Conservation (phyloP, 208 protist genomes). For the Trypanosoma scelopori region DNA sequence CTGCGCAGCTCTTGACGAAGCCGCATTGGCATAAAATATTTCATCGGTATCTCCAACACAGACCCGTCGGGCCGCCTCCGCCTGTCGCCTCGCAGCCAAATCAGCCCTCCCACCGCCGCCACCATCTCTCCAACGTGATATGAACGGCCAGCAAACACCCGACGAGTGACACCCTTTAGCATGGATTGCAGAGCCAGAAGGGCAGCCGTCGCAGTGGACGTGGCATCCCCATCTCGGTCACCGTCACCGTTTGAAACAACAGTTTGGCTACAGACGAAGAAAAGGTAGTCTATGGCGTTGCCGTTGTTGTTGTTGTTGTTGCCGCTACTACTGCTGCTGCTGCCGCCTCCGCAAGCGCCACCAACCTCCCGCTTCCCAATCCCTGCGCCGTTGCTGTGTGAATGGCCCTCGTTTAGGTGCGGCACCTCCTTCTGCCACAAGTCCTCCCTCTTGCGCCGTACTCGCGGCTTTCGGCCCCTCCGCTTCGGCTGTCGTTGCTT, state of each 20-base stretch:
- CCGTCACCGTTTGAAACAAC: slow-evolving; percentile 18
- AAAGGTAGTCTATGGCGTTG: slow-evolving; percentile 25
- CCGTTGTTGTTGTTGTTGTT: background rate
- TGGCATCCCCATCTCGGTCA: slow-evolving; percentile 17
- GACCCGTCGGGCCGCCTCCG: slow-evolving; percentile 61
- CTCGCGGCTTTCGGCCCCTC: slow-evolving; percentile 20
- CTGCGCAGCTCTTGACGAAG: slow-evolving; percentile 25
- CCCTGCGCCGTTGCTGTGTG: background rate
- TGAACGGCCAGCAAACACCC: slow-evolving; percentile 68
- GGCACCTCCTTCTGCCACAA: slow-evolving; percentile 26
- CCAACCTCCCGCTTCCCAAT: background rate
- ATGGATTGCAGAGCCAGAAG: slow-evolving; percentile 29
- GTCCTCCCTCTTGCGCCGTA: slow-evolving; percentile 27
- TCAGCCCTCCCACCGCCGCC: slow-evolving; percentile 66
- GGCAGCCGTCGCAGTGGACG: slow-evolving; percentile 18
- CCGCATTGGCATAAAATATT: slow-evolving; percentile 46
- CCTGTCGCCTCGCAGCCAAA: slow-evolving; percentile 33
- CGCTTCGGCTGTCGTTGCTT: background rate
- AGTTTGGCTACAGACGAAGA: slow-evolving; percentile 11
- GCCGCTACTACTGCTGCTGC: background rate
- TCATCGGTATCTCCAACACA: slow-evolving; percentile 68
- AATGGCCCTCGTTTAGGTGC: background rate
- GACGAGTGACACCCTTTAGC: slow-evolving; percentile 42
- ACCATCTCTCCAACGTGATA: slow-evolving; percentile 78
- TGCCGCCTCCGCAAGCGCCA: background rate